Conservation (phyloP, 2,329 filamentous ascomycete genomes). For the Fusarium chaquense region DNA sequence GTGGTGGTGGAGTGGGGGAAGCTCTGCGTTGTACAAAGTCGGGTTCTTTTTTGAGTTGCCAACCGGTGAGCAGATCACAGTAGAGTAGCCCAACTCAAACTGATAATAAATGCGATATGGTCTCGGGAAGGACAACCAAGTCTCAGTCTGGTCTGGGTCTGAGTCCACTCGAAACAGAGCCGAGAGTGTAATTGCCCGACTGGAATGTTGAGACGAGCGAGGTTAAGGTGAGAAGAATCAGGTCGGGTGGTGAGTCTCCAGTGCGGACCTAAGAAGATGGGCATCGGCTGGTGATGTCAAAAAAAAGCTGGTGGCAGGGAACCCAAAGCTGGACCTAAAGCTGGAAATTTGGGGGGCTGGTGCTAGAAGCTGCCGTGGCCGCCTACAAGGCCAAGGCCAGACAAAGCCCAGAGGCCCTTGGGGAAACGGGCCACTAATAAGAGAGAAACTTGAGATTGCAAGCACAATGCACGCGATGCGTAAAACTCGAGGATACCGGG, state of each 20-base stretch:
- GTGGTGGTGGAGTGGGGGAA: constrained; percentile 41
- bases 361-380: constrained; percentile 32
- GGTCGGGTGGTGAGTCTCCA: constrained; percentile 19
- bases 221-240: constrained; percentile 19
- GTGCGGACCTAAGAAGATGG: constrained; percentile 34
- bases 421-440: constrained; percentile 32
- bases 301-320: constrained; percentile 51
- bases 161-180: constrained; percentile 36
- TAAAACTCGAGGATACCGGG: constrained; percentile 5
- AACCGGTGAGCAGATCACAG: constrained; percentile 15
- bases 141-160: constrained; percentile 30
- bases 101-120: constrained; percentile 14
- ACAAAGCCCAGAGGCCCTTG: constrained; percentile 16
- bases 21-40: constrained; percentile 40
- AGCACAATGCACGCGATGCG: constrained; percentile 26
- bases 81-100: constrained; percentile 6
- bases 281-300: constrained; percentile 48
- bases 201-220: constrained; percentile 39
- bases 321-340: constrained; percentile 40
- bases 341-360: constrained; percentile 41
- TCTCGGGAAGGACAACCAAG: constrained; percentile 34
- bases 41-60: constrained; percentile 17
- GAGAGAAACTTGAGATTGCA: constrained; percentile 24
- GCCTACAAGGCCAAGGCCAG: constrained; percentile 37
- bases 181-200: constrained; percentile 31